Base-by-base conservation (phyloP, 306 rosid species). In the Glycine soja region DNA sequence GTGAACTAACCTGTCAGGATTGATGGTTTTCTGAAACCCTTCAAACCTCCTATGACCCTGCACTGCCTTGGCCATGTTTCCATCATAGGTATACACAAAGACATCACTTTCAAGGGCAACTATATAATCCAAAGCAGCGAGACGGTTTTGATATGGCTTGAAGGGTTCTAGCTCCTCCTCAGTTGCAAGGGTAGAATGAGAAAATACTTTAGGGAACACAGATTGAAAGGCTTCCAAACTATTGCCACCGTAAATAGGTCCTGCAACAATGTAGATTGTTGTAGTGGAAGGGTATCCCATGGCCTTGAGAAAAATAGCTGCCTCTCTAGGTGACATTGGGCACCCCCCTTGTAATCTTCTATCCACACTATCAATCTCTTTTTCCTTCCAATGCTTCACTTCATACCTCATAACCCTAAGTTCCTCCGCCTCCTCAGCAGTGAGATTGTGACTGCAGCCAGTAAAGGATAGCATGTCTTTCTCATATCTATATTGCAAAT, bases 391-490 rank as follows among this genome's bases (percentile, higher is more conserved):
- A 85, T 96, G 99, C 82, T 89, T 90, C n/a, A 93, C 97, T 3
- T 48, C 87, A 84, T 96, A 89, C 80, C 99, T 90, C 99, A 96
- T 96, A 30, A 14, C 85, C 76, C 86, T 86, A 14, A 96, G 98
- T 61, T 96, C 93, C 75, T 88, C 92, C 1, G 88, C 85, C 76
- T 96, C 99, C 30, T 83, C 85, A 14, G 81, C 81, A 0, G 97
- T 92, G 56, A 96, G 97, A 84, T 96, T 96, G 85, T 96, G 91
- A 80, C 87, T 93, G 90, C 99, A 96, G 75, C 99, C 99, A 0
- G 99, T 96, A 86, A 96, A 96, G 34, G 99, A 93, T 62, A 96
- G 91, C 99, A 96, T 96, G 89, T 96, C 99, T 81, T 96, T 96
- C 91, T 96, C 99, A 75, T 96, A 96, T 87, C 99, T 95, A 81